Conservation (phyloP, 2,329 filamentous ascomycete species). For the Aspergillus persii region DNA sequence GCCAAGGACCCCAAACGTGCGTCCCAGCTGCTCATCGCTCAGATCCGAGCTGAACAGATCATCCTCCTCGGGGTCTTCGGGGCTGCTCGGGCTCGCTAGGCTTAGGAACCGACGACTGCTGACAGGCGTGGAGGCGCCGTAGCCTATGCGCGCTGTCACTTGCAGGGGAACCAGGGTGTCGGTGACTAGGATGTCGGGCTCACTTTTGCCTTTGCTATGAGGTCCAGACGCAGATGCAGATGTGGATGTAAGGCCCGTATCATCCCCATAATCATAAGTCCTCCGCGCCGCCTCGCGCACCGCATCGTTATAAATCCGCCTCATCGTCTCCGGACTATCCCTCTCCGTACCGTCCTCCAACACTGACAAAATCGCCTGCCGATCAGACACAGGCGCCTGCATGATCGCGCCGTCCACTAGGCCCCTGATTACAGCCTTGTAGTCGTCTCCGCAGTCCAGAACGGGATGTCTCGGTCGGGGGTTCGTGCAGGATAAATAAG, state of each 20-base stretch:
- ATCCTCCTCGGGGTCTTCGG: conserved; percentile 65
- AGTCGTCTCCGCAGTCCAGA: neutral
- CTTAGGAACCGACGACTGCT: conserved; percentile 58
- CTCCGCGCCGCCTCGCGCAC: neutral
- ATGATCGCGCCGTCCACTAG: conserved; percentile 5
- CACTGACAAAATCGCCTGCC: conserved; percentile 1
- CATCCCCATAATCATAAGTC: conserved; percentile 1
- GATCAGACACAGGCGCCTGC: conserved; percentile 5
- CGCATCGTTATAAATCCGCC: neutral
- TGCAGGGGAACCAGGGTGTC: conserved; percentile 3
- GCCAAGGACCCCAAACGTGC: conserved; percentile 59
- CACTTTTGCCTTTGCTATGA: too few relatives aligned
- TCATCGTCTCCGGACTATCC: conserved; percentile 3
- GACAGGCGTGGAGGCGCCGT: conserved; percentile 41
- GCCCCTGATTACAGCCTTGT: neutral
- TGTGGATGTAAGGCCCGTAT: neutral
- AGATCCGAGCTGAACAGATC: conserved; percentile 82
- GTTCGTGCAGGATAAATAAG: neutral
- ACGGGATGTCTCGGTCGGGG: neutral
- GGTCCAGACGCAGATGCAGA: too few relatives aligned
- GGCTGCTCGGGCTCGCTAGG: conserved; percentile 50
- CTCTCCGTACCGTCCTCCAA: conserved; percentile 1
- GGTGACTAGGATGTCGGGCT: neutral
- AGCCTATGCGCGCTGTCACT: conserved; percentile 10
- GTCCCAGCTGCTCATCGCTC: conserved; percentile 54